Base-by-base conservation (phyloP, 257 asterid genomes). In the Lycium ferocissimum region DNA sequence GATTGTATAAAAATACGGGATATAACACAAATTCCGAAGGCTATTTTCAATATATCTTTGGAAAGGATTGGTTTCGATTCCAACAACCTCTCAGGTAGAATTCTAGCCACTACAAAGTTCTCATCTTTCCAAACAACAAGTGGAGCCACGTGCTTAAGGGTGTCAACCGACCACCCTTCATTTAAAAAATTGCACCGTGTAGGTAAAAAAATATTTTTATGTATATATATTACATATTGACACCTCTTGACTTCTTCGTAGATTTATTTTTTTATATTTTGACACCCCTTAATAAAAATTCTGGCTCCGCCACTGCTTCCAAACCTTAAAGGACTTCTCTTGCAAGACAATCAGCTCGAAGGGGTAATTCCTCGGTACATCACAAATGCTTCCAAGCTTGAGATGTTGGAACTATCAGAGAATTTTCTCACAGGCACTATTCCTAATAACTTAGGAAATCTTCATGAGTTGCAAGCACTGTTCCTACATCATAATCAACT, bases 341-440 rank as follows among this genome's bases (percentile, higher is more conserved):
- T 90, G 59, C 85, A 69, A 3, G 67, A n/a, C 18, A 90, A 90
- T 59, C 14, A 47, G 9, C 51, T 86, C 2, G 20, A 58, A 71
- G 90, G 91, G 51, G 83, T 69, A 67, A 58, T 90, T 53, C 91
- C 91, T 5, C 5, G 12, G 12, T 78, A 62, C 17, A 81, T 90
- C 35, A 45, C 91, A 63, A 88, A 88, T 85, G 91, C 88, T 56
- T 71, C 92, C 13, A 66, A 54, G 85, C 80, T 90, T 20, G 8
- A 63, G 38, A 58, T 45, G 54, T 78, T 90, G 5, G 85, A 11
- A 5, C 56, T 90, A 45, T 22, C 82, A 12, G 10, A 33, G 47
- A 90, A 88, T 78, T 62, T 45, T 12, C 86, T 90, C 71, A 57
- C 56, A 0, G 91, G 91, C 6, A 9, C 84, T 1, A 84, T 88